Conservation (phyloP, 768 basidiomycete species). For the Suillus sp. region DNA sequence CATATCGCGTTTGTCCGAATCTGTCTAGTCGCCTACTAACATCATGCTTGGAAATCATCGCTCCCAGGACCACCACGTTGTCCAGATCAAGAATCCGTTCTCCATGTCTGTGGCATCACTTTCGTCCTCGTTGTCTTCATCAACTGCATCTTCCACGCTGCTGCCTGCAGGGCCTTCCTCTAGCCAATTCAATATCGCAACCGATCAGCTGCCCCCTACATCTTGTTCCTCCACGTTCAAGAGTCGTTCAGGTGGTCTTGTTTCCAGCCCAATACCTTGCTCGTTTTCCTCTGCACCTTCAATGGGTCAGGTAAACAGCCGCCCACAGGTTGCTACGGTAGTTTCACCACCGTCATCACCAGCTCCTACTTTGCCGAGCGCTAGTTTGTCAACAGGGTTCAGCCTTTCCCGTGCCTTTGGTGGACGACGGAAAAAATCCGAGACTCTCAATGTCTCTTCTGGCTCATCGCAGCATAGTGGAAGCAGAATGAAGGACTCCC, state of each 20-base stretch:
- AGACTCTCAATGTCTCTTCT: conserved; percentile 22
- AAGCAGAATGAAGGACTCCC: conserved; percentile 22
- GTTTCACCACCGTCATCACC: conserved; percentile 30
- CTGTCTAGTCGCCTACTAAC: conserved; percentile 17
- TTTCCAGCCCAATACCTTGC: conserved; percentile 26
- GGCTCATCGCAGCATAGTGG: conserved; percentile 21
- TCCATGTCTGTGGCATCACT: conserved; percentile 43
- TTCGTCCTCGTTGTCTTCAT: conserved; percentile 48
- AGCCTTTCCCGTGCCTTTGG: conserved; percentile 34
- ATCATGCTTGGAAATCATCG: conserved; percentile 22
- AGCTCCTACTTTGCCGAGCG: conserved; percentile 25
- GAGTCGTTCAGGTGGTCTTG: conserved; percentile 32
- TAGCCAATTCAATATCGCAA: conserved; percentile 43
- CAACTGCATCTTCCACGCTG: conserved; percentile 43
- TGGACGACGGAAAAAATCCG: conserved; percentile 38
- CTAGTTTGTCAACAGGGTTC: conserved; percentile 27
- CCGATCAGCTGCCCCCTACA: conserved; percentile 44
- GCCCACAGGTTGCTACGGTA: conserved; percentile 29
- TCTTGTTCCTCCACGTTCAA: conserved; percentile 38
- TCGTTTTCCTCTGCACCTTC: conserved; percentile 27
- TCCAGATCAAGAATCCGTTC: conserved; percentile 39
- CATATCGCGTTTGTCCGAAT: conserved; percentile 30
- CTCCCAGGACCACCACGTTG: conserved; percentile 29
- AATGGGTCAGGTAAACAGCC: conserved; percentile 39
- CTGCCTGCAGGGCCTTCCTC: conserved; percentile 39